Conservation (phyloP, 345 rosid species). For the Aquilaria sinensis region DNA sequence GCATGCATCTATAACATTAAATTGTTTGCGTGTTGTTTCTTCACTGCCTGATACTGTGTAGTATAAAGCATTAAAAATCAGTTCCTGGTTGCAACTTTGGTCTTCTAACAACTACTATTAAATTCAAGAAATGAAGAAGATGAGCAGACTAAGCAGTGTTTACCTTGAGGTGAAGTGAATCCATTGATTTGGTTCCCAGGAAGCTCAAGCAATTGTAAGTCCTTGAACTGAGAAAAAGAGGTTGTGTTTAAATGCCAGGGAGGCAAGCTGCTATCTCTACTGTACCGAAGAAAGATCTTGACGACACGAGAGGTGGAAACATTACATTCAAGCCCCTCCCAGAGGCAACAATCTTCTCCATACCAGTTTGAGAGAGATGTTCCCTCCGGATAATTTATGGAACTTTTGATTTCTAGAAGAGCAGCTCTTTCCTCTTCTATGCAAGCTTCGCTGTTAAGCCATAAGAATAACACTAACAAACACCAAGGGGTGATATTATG, state of each 20-base stretch:
- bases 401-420: conserved; percentile 13
- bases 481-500: background rate
- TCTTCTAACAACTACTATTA: too few relatives aligned
- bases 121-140: too few relatives aligned
- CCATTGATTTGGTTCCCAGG: conserved; percentile 9
- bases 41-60: too few relatives aligned
- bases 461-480: background rate
- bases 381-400: conserved; percentile 3
- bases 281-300: background rate
- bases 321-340: conserved; percentile 12
- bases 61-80: too few relatives aligned
- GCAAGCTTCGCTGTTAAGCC: conserved; percentile 4
- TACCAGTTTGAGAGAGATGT: conserved; percentile 17
- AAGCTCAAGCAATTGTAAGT: conserved; percentile 7
- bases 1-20: too few relatives aligned
- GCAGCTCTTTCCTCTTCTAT: conserved; percentile 13
- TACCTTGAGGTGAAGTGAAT: conserved; percentile 17
- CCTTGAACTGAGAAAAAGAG: conserved; percentile 12
- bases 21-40: too few relatives aligned
- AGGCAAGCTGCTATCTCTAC: background rate
- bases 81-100: too few relatives aligned
- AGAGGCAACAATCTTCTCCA: conserved; percentile 15
- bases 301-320: background rate
- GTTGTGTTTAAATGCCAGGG: conserved; percentile 13
- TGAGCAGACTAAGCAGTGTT: background rate